Conservation (phyloP, 192 early-diverging fungal genomes). For the Rhizophagus clarus region DNA sequence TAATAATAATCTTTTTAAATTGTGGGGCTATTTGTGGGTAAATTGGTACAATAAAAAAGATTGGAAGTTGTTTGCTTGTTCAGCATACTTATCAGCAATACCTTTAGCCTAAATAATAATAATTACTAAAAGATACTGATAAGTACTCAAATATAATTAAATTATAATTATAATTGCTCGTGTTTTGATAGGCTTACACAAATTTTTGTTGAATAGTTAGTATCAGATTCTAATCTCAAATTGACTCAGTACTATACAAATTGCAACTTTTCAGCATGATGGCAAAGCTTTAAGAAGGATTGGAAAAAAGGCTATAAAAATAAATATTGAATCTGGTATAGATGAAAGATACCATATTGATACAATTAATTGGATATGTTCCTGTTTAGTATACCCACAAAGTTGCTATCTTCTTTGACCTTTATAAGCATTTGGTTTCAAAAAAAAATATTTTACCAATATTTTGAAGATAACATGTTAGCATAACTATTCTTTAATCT, state of each 20-base stretch:
- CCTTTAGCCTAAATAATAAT: not conserved
- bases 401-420: no score
- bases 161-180: not conserved
- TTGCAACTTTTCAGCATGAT: not conserved
- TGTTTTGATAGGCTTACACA: not conserved
- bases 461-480: not conserved
- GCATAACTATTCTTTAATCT: not conserved
- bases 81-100: no score
- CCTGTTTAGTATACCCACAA: not conserved
- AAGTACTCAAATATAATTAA: constrained; percentile 14
- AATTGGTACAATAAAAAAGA: constrained; percentile 12
- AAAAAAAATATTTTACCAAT: constrained; percentile 1
- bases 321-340: not conserved
- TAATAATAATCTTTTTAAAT: not conserved
- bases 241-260: not conserved
- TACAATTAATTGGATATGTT: no score
- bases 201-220: not conserved
- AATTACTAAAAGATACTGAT: not conserved
- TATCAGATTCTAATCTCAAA: not conserved
- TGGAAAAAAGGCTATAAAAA: not conserved
- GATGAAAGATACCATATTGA: constrained; percentile 8
- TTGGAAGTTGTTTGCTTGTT: not conserved
- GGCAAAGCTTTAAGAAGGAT: not conserved
- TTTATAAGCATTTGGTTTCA: constrained; percentile 1
- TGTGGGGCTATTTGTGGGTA: not conserved